These are phyloP conservation scores for Cutaneotrichosporon cutaneum DNA, from an alignment of 1,284 basidiomycete genomes.

Conservation along the genomic window DNA sequence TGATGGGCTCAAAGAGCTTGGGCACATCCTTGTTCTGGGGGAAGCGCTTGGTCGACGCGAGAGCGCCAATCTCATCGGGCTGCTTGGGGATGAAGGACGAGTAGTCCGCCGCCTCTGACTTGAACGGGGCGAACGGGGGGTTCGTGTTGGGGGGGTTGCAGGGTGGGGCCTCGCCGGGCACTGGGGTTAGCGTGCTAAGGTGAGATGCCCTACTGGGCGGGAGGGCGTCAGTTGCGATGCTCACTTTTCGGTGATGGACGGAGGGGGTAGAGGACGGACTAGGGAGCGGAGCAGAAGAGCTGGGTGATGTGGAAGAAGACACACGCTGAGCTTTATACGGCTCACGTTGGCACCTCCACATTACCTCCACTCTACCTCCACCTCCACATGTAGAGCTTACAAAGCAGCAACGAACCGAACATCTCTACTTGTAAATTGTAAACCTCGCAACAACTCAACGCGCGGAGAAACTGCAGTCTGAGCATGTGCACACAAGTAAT, in stretches of 20 bases:
- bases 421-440: no score
- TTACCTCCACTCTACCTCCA: conserved; percentile 9
- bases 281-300: neutral
- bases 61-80: conserved; percentile 62
- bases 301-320: neutral
- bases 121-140: conserved; percentile 20
- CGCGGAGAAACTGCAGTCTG: neutral
- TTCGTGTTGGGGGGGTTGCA: conserved; percentile 16
- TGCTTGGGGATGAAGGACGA: conserved; percentile 57
- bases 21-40: conserved; percentile 54
- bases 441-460: neutral
- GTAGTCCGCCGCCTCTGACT: conserved; percentile 16
- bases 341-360: neutral
- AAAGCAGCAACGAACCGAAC: neutral
- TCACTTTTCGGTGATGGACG: neutral
- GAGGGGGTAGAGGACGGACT: no score
- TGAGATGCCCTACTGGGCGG: neutral
- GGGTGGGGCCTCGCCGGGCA: neutral
- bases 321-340: neutral
- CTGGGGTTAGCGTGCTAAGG: neutral
- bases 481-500: neutral
- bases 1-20: conserved; percentile 66
- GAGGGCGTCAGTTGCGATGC: neutral
- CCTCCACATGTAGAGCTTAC: neutral
- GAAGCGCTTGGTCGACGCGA: conserved; percentile 24